Conservation (phyloP, 2,329 filamentous ascomycete genomes). For the Penicillium aurantiogriseum region DNA sequence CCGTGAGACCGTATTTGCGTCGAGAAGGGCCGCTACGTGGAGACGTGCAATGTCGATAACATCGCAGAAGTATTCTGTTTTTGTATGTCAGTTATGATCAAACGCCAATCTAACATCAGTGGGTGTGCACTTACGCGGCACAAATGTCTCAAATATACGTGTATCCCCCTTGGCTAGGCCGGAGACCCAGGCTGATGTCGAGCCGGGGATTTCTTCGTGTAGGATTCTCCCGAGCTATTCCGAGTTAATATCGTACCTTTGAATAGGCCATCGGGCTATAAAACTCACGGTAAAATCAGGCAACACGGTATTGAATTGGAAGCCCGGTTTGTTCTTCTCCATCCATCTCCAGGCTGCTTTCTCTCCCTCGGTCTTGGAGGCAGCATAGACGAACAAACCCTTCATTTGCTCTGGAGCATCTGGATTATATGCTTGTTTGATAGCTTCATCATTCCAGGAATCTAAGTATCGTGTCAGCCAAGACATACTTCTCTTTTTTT, state of each 20-base stretch:
- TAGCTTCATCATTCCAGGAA: conserved; percentile 20
- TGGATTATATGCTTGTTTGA: conserved; percentile 37
- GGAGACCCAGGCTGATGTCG: conserved; percentile 14
- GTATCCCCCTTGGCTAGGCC: conserved; percentile 10
- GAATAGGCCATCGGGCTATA: conserved; percentile 25
- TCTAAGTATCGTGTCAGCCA: conserved; percentile 5
- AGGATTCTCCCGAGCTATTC: conserved; percentile 36
- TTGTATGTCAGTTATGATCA: not conserved
- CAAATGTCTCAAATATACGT: not conserved
- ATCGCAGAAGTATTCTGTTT: conserved; percentile 17
- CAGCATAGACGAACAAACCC: conserved; percentile 40
- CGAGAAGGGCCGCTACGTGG: conserved; percentile 3
- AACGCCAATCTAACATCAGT: not conserved
- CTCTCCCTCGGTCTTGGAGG: conserved; percentile 50
- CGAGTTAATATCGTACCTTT: not conserved
- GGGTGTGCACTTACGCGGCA: not conserved
- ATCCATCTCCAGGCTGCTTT: conserved; percentile 49
- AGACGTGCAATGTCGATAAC: conserved; percentile 31
- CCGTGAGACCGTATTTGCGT: conserved; percentile 3
- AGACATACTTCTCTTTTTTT: not conserved
- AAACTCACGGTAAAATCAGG: conserved; percentile 39
- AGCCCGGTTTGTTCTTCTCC: conserved; percentile 43
- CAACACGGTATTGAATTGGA: conserved; percentile 44
- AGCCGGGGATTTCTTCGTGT: conserved; percentile 26
- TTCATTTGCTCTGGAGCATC: conserved; percentile 30